A percentile compares a stretch with the other conserved stretches of the same genome.
These are phyloP conservation scores for Saccharomycopsis phalli DNA, from an alignment of 1,139 yeast species.

Conservation along the genomic window DNA sequence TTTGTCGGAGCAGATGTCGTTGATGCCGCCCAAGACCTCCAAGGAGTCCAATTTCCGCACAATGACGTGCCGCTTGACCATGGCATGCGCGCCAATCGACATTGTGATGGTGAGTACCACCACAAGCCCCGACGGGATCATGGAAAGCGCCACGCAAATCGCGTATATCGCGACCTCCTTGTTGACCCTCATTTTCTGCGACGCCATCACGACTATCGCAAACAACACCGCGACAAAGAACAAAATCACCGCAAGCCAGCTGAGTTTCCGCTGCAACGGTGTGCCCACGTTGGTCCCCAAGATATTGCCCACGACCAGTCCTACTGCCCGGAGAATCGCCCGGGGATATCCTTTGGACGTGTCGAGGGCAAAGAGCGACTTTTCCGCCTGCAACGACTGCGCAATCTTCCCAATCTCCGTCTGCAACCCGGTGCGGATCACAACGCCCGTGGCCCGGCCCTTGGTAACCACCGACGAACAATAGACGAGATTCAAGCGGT, in stretches of 20 bases:
- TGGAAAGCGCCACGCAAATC: conserved; percentile 70
- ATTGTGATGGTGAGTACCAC: conserved; percentile 78
- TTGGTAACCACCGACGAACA: conserved; percentile 66
- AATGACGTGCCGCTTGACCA: conserved; percentile 64
- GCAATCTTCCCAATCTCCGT: conserved; percentile 80
- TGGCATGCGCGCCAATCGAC: conserved; percentile 79
- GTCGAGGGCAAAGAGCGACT: conserved; percentile 28
- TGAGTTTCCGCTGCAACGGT: conserved; percentile 46
- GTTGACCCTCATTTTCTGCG: conserved; percentile 58
- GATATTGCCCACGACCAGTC: conserved; percentile 52
- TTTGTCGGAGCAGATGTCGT: conserved; percentile 76
- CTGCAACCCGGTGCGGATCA: conserved; percentile 53
- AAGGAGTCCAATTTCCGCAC: conserved; percentile 72
- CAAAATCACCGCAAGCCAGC: conserved; percentile 61
- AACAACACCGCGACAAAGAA: conserved; percentile 66
- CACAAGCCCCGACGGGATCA: conserved; percentile 77
- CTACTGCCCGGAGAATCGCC: conserved; percentile 39
- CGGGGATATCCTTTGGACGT: conserved; percentile 39
- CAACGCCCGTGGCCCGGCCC: conserved; percentile 71
- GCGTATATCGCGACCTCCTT: conserved; percentile 76
- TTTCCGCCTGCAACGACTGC: conserved; percentile 41
- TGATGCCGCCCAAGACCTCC: conserved; percentile 73
- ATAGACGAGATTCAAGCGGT: conserved; percentile 64
- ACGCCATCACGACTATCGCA: conserved; percentile 75
- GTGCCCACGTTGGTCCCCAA: conserved; percentile 74